These are phyloP conservation scores for Botrytis aclada DNA, from an alignment of 2,329 filamentous ascomycete species.

Conservation along the genomic window DNA sequence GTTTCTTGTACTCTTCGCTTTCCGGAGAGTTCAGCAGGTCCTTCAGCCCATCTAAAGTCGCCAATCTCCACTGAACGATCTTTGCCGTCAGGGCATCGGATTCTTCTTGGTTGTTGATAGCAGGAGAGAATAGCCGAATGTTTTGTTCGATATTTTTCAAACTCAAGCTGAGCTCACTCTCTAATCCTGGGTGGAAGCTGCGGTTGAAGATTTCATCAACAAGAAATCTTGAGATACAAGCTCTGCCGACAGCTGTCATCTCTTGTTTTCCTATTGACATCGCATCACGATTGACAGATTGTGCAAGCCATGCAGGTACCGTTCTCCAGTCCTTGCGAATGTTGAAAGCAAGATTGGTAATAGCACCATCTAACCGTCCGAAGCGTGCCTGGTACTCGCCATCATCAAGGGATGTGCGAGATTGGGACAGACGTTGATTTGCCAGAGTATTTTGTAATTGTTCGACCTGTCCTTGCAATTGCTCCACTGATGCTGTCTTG, in stretches of 20 bases:
- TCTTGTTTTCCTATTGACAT: conserved; percentile 88
- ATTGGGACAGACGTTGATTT: conserved; percentile 91
- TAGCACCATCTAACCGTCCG: conserved; percentile 85
- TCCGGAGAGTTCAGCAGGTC: conserved; percentile 64
- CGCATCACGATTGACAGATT: conserved; percentile 80
- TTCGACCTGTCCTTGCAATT: conserved; percentile 86
- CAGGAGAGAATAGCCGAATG: conserved; percentile 74
- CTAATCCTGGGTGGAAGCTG: conserved; percentile 88
- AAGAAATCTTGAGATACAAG: conserved; percentile 85
- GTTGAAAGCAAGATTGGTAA: conserved; percentile 92
- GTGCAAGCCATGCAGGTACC: conserved; percentile 76
- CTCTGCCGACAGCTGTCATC: conserved; percentile 93
- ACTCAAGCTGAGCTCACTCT: conserved; percentile 69
- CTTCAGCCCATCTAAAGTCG: conserved; percentile 86
- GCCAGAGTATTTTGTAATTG: conserved; percentile 96
- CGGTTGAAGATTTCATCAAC: conserved; percentile 88
- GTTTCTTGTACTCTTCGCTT: conserved; percentile 62
- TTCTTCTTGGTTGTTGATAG: conserved; percentile 76
- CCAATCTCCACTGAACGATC: conserved; percentile 87
- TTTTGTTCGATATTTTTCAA: conserved; percentile 86
- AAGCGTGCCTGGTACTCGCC: conserved; percentile 90
- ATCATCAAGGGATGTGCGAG: conserved; percentile 90
- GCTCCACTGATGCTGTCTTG: conserved; percentile 82
- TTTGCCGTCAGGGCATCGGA: conserved; percentile 84
- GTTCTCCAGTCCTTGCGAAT: conserved; percentile 91